Evolutionary conservation across 805 yeast species (phyloP).

Genomic region (Kazachstania taianensis): DNA sequence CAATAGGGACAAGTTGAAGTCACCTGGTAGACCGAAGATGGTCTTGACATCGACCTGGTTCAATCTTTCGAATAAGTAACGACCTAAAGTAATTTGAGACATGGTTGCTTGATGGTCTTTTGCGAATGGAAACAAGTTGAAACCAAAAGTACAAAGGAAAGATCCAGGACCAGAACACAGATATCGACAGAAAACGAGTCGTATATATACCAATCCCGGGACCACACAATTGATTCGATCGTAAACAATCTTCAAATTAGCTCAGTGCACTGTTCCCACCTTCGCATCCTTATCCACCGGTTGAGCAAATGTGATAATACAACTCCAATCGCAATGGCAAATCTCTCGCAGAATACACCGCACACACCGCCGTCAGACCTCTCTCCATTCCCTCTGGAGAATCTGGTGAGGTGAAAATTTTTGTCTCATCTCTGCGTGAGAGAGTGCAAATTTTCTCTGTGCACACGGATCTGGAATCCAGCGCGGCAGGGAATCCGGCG

Average conservation of each 20-base stretch:
- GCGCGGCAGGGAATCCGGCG: too few relatives aligned
- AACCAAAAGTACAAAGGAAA: not conserved
- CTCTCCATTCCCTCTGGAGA: too few relatives aligned
- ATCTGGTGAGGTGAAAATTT: too few relatives aligned
- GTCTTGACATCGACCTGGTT: constrained; percentile 62
- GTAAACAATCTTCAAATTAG: not conserved
- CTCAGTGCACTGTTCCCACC: too few relatives aligned
- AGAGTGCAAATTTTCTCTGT: too few relatives aligned
- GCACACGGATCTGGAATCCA: too few relatives aligned
- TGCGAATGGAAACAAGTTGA: not conserved
- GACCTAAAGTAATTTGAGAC: constrained; percentile 56
- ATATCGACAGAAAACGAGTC: constrained; percentile 1
- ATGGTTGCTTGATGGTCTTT: constrained; percentile 11
- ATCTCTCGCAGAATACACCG: too few relatives aligned
- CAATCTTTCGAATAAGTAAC: constrained; percentile 68
- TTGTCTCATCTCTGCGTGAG: too few relatives aligned
- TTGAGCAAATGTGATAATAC: too few relatives aligned
- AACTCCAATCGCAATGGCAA: too few relatives aligned
- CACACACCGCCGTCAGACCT: too few relatives aligned
- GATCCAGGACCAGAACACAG: not conserved
- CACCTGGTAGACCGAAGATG: constrained; percentile 67
- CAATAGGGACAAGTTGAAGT: constrained; percentile 51
- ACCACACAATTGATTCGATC: not conserved
- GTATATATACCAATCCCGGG: not conserved
- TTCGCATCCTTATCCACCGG: too few relatives aligned